Evolutionary conservation across 352 stramenopile genomes (phyloP).

Genomic region (Globisporangium heterothallicum): DNA sequence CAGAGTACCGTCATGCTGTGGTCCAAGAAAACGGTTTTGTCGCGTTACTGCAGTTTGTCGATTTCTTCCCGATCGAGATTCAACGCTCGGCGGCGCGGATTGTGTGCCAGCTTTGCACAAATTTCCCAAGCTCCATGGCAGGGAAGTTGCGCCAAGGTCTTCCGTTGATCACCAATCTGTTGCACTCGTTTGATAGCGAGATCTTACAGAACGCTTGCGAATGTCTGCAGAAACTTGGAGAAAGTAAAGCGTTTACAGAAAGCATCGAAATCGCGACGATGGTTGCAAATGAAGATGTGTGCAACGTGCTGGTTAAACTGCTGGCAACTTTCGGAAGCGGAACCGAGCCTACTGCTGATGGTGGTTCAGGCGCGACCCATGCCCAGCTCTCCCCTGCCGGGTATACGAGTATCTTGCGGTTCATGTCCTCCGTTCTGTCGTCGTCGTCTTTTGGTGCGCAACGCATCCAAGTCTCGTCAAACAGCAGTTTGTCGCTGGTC

Average conservation of each 20-base stretch:
- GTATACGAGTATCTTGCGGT: slow-evolving; percentile 40
- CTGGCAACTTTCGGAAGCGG: slow-evolving; percentile 22
- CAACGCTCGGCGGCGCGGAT: slow-evolving; percentile 56
- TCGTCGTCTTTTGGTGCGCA: slow-evolving; percentile 3
- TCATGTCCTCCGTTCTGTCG: slow-evolving; percentile 33
- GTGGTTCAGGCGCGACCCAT: background rate
- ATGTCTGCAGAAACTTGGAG: slow-evolving; percentile 38
- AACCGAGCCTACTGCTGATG: background rate
- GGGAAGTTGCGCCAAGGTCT: slow-evolving; percentile 31
- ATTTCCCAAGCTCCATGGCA: slow-evolving; percentile 25
- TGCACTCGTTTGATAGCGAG: slow-evolving; percentile 47
- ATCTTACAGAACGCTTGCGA: slow-evolving; percentile 53
- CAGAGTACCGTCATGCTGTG: slow-evolving; percentile 35
- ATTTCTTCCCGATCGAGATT: slow-evolving; percentile 77
- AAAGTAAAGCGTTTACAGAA: slow-evolving; percentile 35
- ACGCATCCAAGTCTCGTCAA: background rate
- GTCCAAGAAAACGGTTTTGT: slow-evolving; percentile 62
- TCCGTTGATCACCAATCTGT: slow-evolving; percentile 36
- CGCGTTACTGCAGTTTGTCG: slow-evolving; percentile 68
- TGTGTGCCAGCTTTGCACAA: slow-evolving; percentile 43
- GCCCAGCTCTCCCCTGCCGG: slow-evolving; percentile 20
- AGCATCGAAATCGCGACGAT: slow-evolving; percentile 29
- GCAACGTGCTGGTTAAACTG: slow-evolving; percentile 25
- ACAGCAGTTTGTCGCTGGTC: slow-evolving; percentile 3
- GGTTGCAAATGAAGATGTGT: slow-evolving; percentile 40